These are phyloP conservation scores for Micromonas pusilla DNA, from an alignment of 139 green algal species.

Conservation along the genomic window DNA sequence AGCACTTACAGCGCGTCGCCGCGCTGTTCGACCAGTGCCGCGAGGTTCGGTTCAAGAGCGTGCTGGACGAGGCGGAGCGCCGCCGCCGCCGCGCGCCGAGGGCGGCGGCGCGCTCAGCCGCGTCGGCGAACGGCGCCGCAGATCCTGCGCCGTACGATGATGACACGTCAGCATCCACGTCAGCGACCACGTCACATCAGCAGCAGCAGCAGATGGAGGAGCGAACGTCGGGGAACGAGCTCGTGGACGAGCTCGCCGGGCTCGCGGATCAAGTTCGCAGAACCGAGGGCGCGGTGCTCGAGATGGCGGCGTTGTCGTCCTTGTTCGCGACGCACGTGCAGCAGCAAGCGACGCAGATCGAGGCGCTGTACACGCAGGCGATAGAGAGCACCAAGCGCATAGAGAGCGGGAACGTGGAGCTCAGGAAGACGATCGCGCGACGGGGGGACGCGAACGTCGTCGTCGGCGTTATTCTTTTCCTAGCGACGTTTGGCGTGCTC, in stretches of 20 bases:
- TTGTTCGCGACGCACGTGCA: conserved; percentile 39
- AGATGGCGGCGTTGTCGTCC: conserved; percentile 39
- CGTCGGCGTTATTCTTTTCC: conserved; percentile 36
- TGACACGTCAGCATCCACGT: background rate
- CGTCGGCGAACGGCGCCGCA: background rate
- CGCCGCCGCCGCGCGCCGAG: background rate
- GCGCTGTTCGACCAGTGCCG: conserved; percentile 17
- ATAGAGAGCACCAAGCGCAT: conserved; percentile 34
- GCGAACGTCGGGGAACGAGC: background rate
- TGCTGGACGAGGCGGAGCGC: conserved; percentile 13
- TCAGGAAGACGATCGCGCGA: conserved; percentile 32
- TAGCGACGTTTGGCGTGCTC: conserved; percentile 35
- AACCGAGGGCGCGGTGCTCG: conserved; percentile 36
- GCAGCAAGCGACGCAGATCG: conserved; percentile 39
- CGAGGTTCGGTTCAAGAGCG: conserved; percentile 14
- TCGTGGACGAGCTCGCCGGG: conserved; percentile 29
- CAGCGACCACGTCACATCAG: background rate
- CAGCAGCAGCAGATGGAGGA: background rate
- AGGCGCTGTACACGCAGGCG: conserved; percentile 37
- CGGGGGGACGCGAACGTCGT: conserved; percentile 20
- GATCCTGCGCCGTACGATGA: background rate
- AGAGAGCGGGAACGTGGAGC: conserved; percentile 40
- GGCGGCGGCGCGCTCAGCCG: too few species aligned
- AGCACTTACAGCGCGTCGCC: conserved; percentile 11
- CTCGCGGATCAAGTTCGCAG: conserved; percentile 17